Evolutionary conservation across 768 basidiomycete genomes (phyloP).

Genomic region (Pulveroboletus sp.): DNA sequence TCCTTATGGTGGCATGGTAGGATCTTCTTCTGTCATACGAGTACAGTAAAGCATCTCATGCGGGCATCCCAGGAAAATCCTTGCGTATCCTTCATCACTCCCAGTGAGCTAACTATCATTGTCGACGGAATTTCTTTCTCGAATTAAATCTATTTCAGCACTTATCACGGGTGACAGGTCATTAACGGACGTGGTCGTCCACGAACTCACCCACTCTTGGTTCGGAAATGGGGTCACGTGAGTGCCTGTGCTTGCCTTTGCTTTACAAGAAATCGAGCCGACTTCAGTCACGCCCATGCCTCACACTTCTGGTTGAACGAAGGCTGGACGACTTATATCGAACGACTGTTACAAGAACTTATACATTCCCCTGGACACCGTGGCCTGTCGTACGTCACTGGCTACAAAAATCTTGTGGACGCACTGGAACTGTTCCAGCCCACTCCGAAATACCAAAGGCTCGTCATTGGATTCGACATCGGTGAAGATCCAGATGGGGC

Average conservation of each 20-base stretch:
- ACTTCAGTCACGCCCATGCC: conserved; percentile 56
- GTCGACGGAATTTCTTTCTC: not conserved
- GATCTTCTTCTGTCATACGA: not conserved
- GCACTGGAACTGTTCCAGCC: conserved; percentile 57
- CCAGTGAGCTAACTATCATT: conserved; percentile 45
- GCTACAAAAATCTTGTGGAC: conserved; percentile 65
- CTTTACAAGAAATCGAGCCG: not conserved
- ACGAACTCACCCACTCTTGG: conserved; percentile 85
- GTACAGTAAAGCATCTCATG: not conserved
- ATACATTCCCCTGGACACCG: conserved; percentile 72
- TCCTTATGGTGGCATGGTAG: conserved; percentile 87
- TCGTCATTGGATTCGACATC: conserved; percentile 68
- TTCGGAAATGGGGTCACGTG: conserved; percentile 89
- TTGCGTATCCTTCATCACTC: conserved; percentile 83
- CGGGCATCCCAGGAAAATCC: conserved; percentile 66
- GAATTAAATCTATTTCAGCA: conserved; percentile 35
- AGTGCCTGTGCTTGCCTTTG: conserved; percentile 18
- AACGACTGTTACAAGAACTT: conserved; percentile 68
- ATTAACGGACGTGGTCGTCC: conserved; percentile 84
- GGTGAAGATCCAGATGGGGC: conserved; percentile 79
- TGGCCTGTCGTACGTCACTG: conserved; percentile 77
- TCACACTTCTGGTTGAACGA: conserved; percentile 89
- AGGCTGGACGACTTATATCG: conserved; percentile 93
- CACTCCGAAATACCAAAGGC: conserved; percentile 66
- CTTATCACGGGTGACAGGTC: conserved; percentile 83